phyloP scores from a whole-genome alignment of 2,329 filamentous ascomycete genomes.

The Coniochaeta ligniaria region DNA sequence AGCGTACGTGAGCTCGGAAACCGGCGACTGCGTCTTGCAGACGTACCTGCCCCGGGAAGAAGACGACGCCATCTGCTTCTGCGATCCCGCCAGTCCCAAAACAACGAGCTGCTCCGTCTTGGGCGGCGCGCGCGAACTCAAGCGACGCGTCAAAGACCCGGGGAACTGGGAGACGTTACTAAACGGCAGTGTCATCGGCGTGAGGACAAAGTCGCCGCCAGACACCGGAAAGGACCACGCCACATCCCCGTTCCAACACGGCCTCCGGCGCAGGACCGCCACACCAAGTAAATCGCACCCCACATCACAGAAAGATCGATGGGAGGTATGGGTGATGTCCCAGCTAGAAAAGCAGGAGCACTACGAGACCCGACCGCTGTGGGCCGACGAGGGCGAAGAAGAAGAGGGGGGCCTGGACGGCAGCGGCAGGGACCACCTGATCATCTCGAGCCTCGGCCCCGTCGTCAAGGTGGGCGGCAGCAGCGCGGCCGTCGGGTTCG shows the following conservation, averaged over 20 bases:
- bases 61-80: constrained; percentile 50
- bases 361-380: constrained; percentile 38
- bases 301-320: constrained; percentile 19
- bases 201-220: constrained; percentile 35
- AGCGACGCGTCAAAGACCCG: constrained; percentile 50
- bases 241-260: background rate
- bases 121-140: constrained; percentile 42
- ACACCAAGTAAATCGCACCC: background rate
- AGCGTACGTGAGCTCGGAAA: constrained; percentile 53
- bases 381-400: constrained; percentile 22
- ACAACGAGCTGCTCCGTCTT: constrained; percentile 41
- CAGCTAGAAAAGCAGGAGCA: constrained; percentile 34
- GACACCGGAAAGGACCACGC: constrained; percentile 3
- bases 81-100: constrained; percentile 30
- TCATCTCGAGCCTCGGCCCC: constrained; percentile 60
- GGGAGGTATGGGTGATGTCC: constrained; percentile 49
- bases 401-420: too few relatives aligned
- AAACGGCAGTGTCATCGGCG: constrained; percentile 54
- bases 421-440: constrained; percentile 38
- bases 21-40: constrained; percentile 57
- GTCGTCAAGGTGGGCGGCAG: constrained; percentile 54
- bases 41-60: constrained; percentile 50
- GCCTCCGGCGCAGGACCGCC: background rate
- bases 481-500: constrained; percentile 63
- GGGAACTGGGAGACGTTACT: constrained; percentile 58